A percentile compares a stretch with the other conserved stretches of the same genome.
phyloP scores from a whole-genome alignment of 805 yeast genomes.

The Wickerhamomyces hampshirensis region DNA sequence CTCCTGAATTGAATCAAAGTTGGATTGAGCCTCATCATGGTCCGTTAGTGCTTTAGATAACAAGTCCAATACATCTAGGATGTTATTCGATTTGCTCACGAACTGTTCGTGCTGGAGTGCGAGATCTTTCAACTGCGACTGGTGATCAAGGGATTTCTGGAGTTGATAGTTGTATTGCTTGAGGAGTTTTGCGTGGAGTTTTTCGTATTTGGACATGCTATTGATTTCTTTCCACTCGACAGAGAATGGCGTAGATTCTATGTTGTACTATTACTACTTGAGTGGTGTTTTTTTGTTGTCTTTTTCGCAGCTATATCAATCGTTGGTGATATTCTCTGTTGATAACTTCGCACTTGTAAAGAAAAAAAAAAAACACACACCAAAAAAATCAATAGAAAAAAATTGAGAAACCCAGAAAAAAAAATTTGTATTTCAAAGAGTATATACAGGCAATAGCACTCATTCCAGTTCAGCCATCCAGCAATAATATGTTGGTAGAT shows the following conservation, averaged over 20 bases:
- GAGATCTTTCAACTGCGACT: not conserved
- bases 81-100: not conserved
- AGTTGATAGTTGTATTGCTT: not conserved
- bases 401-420: too few relatives aligned
- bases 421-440: not conserved
- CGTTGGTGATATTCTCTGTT: too few relatives aligned
- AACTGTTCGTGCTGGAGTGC: not conserved
- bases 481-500: conserved; percentile 48
- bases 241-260: too few relatives aligned
- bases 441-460: too few relatives aligned
- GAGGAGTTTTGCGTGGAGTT: not conserved
- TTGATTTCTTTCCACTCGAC: too few relatives aligned
- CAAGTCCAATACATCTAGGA: not conserved
- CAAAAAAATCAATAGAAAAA: too few relatives aligned
- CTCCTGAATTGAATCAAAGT: too few relatives aligned
- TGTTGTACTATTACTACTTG: too few relatives aligned
- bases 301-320: too few relatives aligned
- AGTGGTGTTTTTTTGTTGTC: too few relatives aligned
- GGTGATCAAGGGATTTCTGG: not conserved
- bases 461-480: not conserved
- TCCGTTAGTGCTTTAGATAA: not conserved
- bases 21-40: not conserved
- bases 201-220: not conserved
- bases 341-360: too few relatives aligned
- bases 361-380: too few relatives aligned